Conservation (phyloP, 192 early-diverging fungal genomes). For the Bifiguratus adelaidae region DNA sequence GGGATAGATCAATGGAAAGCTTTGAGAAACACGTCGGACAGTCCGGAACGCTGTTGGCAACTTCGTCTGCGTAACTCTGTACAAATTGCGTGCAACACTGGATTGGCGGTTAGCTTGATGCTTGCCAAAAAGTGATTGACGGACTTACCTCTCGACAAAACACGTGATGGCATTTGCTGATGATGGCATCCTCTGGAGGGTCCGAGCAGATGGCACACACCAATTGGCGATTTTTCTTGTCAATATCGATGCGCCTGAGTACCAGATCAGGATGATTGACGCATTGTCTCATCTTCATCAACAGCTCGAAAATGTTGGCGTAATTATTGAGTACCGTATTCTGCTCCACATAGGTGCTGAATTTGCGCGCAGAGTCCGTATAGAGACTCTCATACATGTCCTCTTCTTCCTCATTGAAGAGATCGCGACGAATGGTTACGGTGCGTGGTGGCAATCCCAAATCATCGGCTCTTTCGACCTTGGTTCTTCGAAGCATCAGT, state of each 20-base stretch:
- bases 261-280: conserved; percentile 84
- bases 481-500: conserved; percentile 88
- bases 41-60: conserved; percentile 23
- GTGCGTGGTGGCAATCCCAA: conserved; percentile 79
- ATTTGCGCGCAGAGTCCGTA: conserved; percentile 58
- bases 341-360: conserved; percentile 69
- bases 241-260: conserved; percentile 39
- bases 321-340: conserved; percentile 88
- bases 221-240: conserved; percentile 45
- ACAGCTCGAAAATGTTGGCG: conserved; percentile 84
- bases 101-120: neutral
- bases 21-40: conserved; percentile 76
- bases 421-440: conserved; percentile 67
- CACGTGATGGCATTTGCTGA: conserved; percentile 75
- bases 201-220: conserved; percentile 86
- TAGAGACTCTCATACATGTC: conserved; percentile 84
- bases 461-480: conserved; percentile 79
- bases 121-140: conserved; percentile 5
- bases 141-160: conserved; percentile 82
- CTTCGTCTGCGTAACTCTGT: conserved; percentile 17
- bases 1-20: conserved; percentile 64
- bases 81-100: conserved; percentile 18
- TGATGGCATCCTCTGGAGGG: conserved; percentile 62
- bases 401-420: conserved; percentile 83
- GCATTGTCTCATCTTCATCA: conserved; percentile 82